phyloP scores from a whole-genome alignment of 2,329 filamentous ascomycete species.

The Paraphaeosphaeria minitans region DNA sequence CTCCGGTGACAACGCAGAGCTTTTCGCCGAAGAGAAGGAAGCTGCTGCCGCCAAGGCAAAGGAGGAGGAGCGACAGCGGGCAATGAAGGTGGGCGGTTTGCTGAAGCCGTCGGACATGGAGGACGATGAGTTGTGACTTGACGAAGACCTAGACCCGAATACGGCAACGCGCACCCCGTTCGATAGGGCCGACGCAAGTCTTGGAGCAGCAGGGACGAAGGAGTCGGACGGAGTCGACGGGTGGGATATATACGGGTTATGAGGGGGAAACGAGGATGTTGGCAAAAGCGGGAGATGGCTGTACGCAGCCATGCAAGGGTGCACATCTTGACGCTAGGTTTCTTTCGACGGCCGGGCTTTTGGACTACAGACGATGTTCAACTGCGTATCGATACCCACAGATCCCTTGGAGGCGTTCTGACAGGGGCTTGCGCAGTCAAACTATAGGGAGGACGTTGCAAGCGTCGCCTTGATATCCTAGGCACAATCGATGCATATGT shows the following conservation, averaged over 20 bases:
- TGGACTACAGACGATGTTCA: conserved; percentile 13
- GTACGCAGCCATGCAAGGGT: conserved; percentile 1
- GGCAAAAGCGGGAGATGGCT: not conserved
- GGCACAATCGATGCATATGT: conserved; percentile 29
- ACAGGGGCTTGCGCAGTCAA: conserved; percentile 33
- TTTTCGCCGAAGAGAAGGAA: conserved; percentile 94
- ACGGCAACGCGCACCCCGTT: conserved; percentile 47
- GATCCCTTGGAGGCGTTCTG: conserved; percentile 26
- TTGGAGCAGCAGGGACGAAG: conserved; percentile 16
- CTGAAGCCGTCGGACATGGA: conserved; percentile 97
- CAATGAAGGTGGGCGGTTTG: conserved; percentile 92
- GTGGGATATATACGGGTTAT: conserved; percentile 69
- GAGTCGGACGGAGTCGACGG: conserved; percentile 57
- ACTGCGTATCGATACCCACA: conserved; percentile 15
- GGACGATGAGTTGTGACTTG: conserved; percentile 80
- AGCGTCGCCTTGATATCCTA: conserved; percentile 29
- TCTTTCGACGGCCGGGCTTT: conserved; percentile 10
- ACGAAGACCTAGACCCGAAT: conserved; percentile 47
- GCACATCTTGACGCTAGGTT: conserved; percentile 21
- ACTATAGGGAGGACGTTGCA: conserved; percentile 31
- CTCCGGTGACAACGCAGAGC: conserved; percentile 89
- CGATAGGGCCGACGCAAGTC: conserved; percentile 23
- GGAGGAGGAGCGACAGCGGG: conserved; percentile 85
- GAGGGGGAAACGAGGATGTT: not conserved
- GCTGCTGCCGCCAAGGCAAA: conserved; percentile 85